Conservation (phyloP, 208 protist species). For the Wallacemonas collosoma region DNA sequence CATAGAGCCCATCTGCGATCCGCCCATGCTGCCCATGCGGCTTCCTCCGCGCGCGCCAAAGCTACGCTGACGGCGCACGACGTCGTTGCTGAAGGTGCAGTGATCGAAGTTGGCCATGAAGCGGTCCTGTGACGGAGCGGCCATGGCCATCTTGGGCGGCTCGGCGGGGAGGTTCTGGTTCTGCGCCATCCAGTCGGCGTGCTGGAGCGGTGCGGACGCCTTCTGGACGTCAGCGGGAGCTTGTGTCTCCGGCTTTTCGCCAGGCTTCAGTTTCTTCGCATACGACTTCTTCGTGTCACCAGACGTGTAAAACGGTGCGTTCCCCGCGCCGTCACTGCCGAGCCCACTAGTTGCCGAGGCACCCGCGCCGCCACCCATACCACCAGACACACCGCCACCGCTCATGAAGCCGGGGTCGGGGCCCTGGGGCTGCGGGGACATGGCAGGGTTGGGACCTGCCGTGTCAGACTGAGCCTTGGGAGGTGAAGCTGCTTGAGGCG, state of each 20-base stretch:
- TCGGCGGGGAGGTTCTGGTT: conserved; percentile 17
- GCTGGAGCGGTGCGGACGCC: conserved; percentile 21
- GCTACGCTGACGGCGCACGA: conserved; percentile 16
- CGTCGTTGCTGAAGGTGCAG: conserved; percentile 23
- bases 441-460: not conserved
- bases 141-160: conserved; percentile 15
- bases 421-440: not conserved
- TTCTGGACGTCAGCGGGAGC: conserved; percentile 24
- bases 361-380: not conserved
- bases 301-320: conserved; percentile 23
- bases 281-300: conserved; percentile 31
- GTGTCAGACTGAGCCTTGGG: not conserved
- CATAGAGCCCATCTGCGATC: conserved; percentile 21
- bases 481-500: not conserved
- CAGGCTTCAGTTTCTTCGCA: conserved; percentile 34
- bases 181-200: conserved; percentile 14
- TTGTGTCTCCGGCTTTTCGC: conserved; percentile 24
- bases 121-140: not conserved
- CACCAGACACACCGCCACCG: not conserved
- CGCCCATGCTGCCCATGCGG: conserved; percentile 26
- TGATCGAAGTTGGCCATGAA: conserved; percentile 22
- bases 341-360: not conserved
- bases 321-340: conserved; percentile 11
- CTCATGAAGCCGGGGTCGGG: conserved; percentile 4
- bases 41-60: conserved; percentile 9